Base-by-base conservation (phyloP, 345 rosid species). In the Salix caprea region DNA sequence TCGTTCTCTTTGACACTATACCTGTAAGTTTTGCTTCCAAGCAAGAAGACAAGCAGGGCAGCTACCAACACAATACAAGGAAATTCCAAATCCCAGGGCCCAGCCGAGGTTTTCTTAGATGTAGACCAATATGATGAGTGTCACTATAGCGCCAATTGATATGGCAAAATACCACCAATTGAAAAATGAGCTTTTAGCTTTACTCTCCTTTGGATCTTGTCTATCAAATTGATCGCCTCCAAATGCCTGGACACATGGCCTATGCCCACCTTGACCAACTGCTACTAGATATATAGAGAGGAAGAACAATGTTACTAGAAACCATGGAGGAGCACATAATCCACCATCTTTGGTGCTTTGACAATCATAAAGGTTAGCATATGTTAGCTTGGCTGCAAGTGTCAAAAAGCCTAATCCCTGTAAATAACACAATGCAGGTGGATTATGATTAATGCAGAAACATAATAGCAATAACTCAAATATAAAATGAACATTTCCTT, bases 41-140 rank as follows among this genome's bases (percentile, higher is more conserved):
- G 34, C 3, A 72, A 21, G 36, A 72, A 58, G 10, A 72, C 9
- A 72, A 72, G 65, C 5, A 37, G 16, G 7, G 77, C 65, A 16
- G 21, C 19, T 7, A 67, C 15, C 79, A 80, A 76, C 69, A 76
- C 12, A 21, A 71, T 19, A 60, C 77, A 76, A 34, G 79, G 83
- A 34, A 80, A n/a, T 80, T 28, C 79, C 83, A 52, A 76, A 80
- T 18, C 83, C 83, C 15, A 80, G 44, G 19, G 58, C 72, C 79
- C 83, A 71, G 40, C 54, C 76, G 9, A 80, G 67, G 46, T 80
- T 75, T 32, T 75, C 79, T 67, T 80, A 76, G 66, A 80, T 70
- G 75, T 75, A 80, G 60, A 69, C 72, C 37, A 75, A 26, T 24
- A 65, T 2, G 5, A 34, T 1, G 4, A 12, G 13, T 12, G 74